Conservation (phyloP, 345 rosid genomes). For the Noccaea bulbosa region DNA sequence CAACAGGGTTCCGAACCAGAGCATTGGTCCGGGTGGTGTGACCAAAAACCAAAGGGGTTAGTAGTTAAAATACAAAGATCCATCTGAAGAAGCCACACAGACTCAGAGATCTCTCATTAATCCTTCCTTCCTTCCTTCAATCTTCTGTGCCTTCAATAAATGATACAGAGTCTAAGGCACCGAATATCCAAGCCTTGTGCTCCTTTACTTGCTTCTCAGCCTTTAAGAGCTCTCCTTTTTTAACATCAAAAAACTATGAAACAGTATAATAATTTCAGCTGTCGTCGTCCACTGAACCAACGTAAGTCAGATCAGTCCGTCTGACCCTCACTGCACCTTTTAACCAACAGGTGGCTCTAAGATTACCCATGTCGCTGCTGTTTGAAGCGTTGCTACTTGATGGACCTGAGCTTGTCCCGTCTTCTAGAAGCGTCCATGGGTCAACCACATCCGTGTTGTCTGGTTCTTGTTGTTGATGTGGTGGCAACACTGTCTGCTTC, state of each 20-base stretch:
- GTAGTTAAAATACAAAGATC: conserved; percentile 43
- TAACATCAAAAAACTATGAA: conserved; percentile 26
- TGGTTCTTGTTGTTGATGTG: conserved; percentile 58
- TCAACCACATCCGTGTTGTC: conserved; percentile 67
- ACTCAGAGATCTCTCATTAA: conserved; percentile 31
- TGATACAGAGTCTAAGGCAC: conserved; percentile 33
- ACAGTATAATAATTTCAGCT: conserved; percentile 54
- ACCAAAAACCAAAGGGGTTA: conserved; percentile 43
- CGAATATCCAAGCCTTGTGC: conserved; percentile 40
- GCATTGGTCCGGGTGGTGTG: conserved; percentile 37
- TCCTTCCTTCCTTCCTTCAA: conserved; percentile 12
- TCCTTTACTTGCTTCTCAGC: conserved; percentile 21
- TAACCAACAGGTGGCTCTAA: conserved; percentile 90
- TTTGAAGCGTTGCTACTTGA: conserved; percentile 57
- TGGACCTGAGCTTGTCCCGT: conserved; percentile 75
- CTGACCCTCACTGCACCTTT: conserved; percentile 93
- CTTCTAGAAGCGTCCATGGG: conserved; percentile 96
- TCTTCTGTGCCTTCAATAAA: conserved; percentile 34
- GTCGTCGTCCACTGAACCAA: conserved; percentile 92
- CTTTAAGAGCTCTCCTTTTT: conserved; percentile 18
- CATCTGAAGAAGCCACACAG: conserved; percentile 37
- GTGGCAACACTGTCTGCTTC: conserved; percentile 49
- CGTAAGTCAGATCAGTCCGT: conserved; percentile 78
- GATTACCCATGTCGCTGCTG: conserved; percentile 72
- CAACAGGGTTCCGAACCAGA: conserved; percentile 45